Evolutionary conservation across 2,329 filamentous ascomycete genomes (phyloP), one percentile per base, ranked within the genome.

Genomic region (Botryosphaeria agaves): DNA sequence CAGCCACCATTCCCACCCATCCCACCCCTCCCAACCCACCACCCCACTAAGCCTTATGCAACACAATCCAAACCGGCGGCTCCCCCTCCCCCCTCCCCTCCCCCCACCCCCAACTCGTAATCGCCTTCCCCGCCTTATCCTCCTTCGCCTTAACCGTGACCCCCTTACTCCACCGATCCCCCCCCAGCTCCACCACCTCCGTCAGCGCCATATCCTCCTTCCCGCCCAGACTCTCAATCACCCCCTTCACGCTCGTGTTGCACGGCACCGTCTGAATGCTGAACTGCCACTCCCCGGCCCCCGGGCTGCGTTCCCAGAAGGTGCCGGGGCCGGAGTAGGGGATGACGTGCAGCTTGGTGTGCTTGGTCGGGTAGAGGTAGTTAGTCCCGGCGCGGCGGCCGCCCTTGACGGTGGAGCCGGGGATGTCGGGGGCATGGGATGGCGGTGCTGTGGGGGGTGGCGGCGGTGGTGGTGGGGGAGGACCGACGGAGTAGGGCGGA

Each of bases 351-450:
- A 74, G 53, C 38, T 69, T 72, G 18, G 66, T 69, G 45, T 74
- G 66, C 37, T 66, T 57, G 0, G 52, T 41, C 0, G 67, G 61
- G 49, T 73, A 75, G 42, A 73, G 63, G 48, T 72, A 71, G 51
- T 71, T 69, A 53, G 76, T 2, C 69, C 72, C 0, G 66, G 67
- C 40, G 74, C 70, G 35, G 64, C 64, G 24, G 69, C 67, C 59
- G 49, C 74, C 72, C 28, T 57, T 59, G 51, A 75, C 53, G 37
- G 69, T 63, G 17, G 62, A 56, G 0, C 66, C 65, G 0, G 67
- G 64, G 35, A 66, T 60, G 2, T 54, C 47, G 0, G 15, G 7
- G 11, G 16, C n/a, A 12, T 27, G 9, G 19, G 28, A 14, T 18
- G 33, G 15, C 17, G 35, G 28, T 18, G 30, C 18, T 16, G 31